phyloP scores from a whole-genome alignment of 164 flowering plant genomes.

The Nymphaea thermarum region DNA sequence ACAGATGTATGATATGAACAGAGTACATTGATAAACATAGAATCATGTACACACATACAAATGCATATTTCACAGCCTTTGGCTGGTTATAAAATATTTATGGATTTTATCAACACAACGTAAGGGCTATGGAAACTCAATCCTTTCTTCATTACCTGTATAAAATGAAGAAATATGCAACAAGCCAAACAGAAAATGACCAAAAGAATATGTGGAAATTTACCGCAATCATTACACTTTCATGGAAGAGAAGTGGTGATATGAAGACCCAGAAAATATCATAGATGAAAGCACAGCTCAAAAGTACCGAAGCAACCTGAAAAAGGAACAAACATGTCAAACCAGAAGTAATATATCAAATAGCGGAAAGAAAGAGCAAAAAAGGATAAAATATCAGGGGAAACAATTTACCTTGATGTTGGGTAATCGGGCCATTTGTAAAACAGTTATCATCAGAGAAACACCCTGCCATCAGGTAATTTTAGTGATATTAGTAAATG shows the following conservation, averaged over 20 bases:
- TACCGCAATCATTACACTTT: conserved; percentile 95
- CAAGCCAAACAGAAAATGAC: background rate
- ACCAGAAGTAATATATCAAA: background rate
- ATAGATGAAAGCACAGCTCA: conserved; percentile 82
- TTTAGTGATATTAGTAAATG: background rate
- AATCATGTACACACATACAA: too few relatives aligned
- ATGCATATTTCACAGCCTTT: too few relatives aligned
- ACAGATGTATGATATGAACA: too few relatives aligned
- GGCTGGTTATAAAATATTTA: too few relatives aligned
- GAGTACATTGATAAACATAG: too few relatives aligned
- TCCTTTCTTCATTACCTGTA: background rate
- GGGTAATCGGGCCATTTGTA: conserved; percentile 82
- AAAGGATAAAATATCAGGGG: background rate
- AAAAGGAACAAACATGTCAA: background rate
- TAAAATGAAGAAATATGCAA: background rate
- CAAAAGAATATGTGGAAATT: conserved; percentile 12
- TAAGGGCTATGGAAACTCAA: background rate
- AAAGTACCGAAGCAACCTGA: conserved; percentile 91
- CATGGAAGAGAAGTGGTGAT: conserved; percentile 64
- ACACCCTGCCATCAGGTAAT: conserved; percentile 55
- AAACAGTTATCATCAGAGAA: conserved; percentile 77
- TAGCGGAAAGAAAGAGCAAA: background rate
- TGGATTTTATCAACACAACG: background rate
- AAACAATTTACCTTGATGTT: conserved; percentile 59
- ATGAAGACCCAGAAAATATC: conserved; percentile 98